Base-by-base conservation (phyloP, 2,329 filamentous ascomycete genomes). In the Fusarium dlaminii region DNA sequence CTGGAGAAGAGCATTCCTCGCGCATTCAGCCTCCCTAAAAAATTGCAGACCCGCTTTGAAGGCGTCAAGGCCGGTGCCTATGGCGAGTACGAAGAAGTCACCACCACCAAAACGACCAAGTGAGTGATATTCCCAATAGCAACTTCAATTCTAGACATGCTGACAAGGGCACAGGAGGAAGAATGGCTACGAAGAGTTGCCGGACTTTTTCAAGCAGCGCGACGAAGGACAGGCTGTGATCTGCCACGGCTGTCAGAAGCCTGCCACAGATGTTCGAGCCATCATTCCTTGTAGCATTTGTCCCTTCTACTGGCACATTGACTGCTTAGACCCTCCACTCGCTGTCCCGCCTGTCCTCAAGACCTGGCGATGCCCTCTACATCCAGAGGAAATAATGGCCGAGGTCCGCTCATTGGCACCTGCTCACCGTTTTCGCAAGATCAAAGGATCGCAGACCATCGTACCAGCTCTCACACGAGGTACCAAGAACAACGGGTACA, bases 261-360 rank as follows among this genome's bases (percentile, higher is more conserved):
- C 92, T 34, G 89, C 92, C 51, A 85, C 89, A 27, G 82, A 85
- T 72, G 76, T 80, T 42, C 90, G 93, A 32, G 90, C 92, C 75
- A 95, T 98, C 77, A 92, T 98, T 75, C 91, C 93, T 51, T 99
- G 96, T 85, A 95, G 95, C 82, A 90, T 89, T 78, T 99, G 96
- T 83, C 87, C 90, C 18, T 88, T 94, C 39, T 89, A 92, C 79
- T 99, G 95, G 93, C 96, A 99, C 84, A 86, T 98, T 58, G 96
- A 98, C 82, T 99, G 96, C 83, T 86, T 97, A 22, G 92, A 97
- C 79, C 94, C 94, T 34, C 95, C 96, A 39, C 84, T 95, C 79
- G 91, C 95, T 39, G 90, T 93, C 63, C 93, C 94, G 43, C 95
- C 95, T 17, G 88, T 91, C 57, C 87, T 92, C 58, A 90, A 92